Evolutionary conservation across 1,284 basidiomycete genomes (phyloP).

Genomic region (Fereydounia khargensis): DNA sequence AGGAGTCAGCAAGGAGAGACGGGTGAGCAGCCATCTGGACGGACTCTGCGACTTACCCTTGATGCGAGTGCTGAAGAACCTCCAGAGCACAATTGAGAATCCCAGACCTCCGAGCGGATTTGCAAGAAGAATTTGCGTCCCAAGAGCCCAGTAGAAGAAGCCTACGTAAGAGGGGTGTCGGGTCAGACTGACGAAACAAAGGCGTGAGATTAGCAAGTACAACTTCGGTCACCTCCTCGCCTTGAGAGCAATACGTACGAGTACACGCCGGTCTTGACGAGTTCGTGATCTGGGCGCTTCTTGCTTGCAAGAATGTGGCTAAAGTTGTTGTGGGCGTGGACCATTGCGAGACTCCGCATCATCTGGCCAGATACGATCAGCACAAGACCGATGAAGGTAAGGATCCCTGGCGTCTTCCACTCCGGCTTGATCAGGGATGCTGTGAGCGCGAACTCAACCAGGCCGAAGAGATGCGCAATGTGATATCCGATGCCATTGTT

Average conservation of each 20-base stretch:
- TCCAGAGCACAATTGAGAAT: slow-evolving; percentile 70
- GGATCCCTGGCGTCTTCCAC: slow-evolving; percentile 3
- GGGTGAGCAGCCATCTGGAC: no score
- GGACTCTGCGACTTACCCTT: slow-evolving; percentile 59
- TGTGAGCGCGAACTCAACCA: slow-evolving; percentile 73
- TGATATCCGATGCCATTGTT: slow-evolving; percentile 87
- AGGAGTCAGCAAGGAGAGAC: no score
- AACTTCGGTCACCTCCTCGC: no score
- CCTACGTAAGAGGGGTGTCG: slow-evolving; percentile 96
- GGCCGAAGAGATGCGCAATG: slow-evolving; percentile 74
- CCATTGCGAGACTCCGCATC: slow-evolving; percentile 86
- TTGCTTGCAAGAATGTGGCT: slow-evolving; percentile 65
- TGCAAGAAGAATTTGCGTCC: slow-evolving; percentile 87
- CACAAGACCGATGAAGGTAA: slow-evolving; percentile 61
- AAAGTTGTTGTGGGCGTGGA: slow-evolving; percentile 89
- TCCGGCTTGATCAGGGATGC: slow-evolving; percentile 5
- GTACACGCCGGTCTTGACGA: slow-evolving; percentile 52
- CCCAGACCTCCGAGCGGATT: slow-evolving; percentile 74
- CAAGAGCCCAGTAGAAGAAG: slow-evolving; percentile 96
- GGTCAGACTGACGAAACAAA: slow-evolving; percentile 69
- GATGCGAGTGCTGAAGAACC: slow-evolving; percentile 82
- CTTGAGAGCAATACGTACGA: no score
- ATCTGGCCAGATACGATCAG: slow-evolving; percentile 72
- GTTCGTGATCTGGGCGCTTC: slow-evolving; percentile 44
- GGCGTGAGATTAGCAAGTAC: no score